phyloP scores from a whole-genome alignment of 768 basidiomycete species.

The Collybiopsis luxurians region DNA sequence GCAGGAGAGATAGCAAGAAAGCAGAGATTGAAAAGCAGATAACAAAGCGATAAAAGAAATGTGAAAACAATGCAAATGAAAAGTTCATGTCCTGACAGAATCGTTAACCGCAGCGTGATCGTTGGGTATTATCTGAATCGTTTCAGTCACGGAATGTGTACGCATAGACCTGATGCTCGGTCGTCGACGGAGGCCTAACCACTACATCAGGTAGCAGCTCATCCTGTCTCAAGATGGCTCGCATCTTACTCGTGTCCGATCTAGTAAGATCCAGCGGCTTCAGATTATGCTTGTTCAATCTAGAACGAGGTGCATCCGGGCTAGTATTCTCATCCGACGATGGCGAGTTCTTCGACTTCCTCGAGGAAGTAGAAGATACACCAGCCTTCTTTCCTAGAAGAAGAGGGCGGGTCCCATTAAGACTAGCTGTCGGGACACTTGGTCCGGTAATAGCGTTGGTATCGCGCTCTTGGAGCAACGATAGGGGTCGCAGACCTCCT shows the following conservation, averaged over 20 bases:
- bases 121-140: conserved; percentile 18
- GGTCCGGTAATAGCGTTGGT: conserved; percentile 29
- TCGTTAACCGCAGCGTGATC: background rate
- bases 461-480: conserved; percentile 61
- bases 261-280: conserved; percentile 59
- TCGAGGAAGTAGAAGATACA: conserved; percentile 24
- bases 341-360: conserved; percentile 28
- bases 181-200: conserved; percentile 56
- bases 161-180: conserved; percentile 40
- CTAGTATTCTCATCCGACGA: conserved; percentile 29
- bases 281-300: conserved; percentile 39
- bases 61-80: conserved; percentile 14
- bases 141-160: conserved; percentile 44
- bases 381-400: conserved; percentile 55
- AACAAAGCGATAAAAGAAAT: conserved; percentile 11
- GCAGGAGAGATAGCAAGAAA: conserved; percentile 5
- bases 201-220: conserved; percentile 61
- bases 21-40: background rate
- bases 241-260: conserved; percentile 62
- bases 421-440: conserved; percentile 12
- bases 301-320: conserved; percentile 25
- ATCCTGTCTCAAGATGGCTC: conserved; percentile 51
- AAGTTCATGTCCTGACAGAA: no score
- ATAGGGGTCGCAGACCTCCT: conserved; percentile 56
- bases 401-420: conserved; percentile 50